Base-by-base conservation (phyloP, 345 rosid genomes). In the Noccaea caerulescens region DNA sequence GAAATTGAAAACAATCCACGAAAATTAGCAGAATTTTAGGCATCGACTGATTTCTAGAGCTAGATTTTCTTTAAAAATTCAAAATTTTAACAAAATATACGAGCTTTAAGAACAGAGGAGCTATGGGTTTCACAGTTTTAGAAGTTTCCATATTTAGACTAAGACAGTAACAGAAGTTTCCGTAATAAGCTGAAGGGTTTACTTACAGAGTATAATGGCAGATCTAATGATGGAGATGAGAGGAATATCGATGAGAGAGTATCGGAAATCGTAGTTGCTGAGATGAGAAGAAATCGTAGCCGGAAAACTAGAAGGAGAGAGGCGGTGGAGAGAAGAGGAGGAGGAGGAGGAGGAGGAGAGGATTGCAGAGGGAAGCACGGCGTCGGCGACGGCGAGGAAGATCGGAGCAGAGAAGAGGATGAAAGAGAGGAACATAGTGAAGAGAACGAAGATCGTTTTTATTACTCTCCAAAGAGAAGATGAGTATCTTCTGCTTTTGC, bases 121-220 rank as follows among this genome's bases (percentile, higher is more conserved):
- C 47, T 66, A 38, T 3, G 50, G 1, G 13, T 9, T 37, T 25
- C 6, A 33, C 7, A 10, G 33, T 33, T 52, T 0, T 7, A 36
- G 30, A 56, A n/a, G 66, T 58, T 58, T 47, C 50, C 47, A 50
- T 13, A 23, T 23, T 36, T 18, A 38, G 16, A 25, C 1, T 0
- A 46, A 57, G n/a, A 46, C 25, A 37, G 0, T 25, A n/a, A 43
- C 1, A 6, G 0, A 46, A 58, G 39, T 7, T 55, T 33, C 9
- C 1, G 0, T 12, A 46, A 72, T 10, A 34, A 37, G 5, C 11
- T 32, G 7, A 14, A 64, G 11, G 8, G 50, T 10, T 71, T 56
- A 81, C 97, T 88, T 82, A 94, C 99, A 94, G 67, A 94, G 72
- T 71, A 94, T 94, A 62, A 91, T 77, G 10, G 85, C 87, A 41